Evolutionary conservation across 164 flowering plant genomes (phyloP).

Genomic region (Magnolia changhungtana): DNA sequence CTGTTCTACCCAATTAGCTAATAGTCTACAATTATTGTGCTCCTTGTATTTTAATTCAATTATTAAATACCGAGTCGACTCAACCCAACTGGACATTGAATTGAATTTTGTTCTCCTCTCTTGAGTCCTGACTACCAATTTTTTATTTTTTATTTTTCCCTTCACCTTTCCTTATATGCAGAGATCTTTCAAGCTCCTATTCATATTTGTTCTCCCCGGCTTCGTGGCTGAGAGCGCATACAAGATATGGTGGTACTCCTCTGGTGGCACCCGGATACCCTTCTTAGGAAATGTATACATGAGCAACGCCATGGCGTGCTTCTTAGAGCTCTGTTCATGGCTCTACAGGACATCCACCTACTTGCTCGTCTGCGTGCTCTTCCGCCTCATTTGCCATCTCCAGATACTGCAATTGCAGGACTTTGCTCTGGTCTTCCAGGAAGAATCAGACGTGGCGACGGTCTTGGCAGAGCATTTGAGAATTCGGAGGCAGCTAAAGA

Average conservation of each 20-base stretch:
- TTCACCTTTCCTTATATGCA: constrained; percentile 26
- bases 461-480: constrained; percentile 74
- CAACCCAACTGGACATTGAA: too few relatives aligned
- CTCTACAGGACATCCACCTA: constrained; percentile 69
- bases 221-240: constrained; percentile 65
- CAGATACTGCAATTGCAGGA: constrained; percentile 84
- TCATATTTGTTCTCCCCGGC: constrained; percentile 72
- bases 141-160: not conserved
- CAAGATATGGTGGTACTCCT: constrained; percentile 90
- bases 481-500: constrained; percentile 64
- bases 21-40: too few relatives aligned
- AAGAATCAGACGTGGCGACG: constrained; percentile 64
- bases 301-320: constrained; percentile 68
- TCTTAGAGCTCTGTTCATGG: constrained; percentile 81
- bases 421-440: constrained; percentile 67
- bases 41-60: too few relatives aligned
- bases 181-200: constrained; percentile 66
- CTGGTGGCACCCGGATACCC: constrained; percentile 72
- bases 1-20: not conserved
- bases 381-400: constrained; percentile 79
- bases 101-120: not conserved
- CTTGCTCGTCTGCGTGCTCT: constrained; percentile 77
- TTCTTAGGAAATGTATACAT: constrained; percentile 63
- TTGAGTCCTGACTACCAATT: not conserved
- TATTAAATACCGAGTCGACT: too few relatives aligned